phyloP scores from a whole-genome alignment of 495 filamentous ascomycete species.

The Parmelia sp. region DNA sequence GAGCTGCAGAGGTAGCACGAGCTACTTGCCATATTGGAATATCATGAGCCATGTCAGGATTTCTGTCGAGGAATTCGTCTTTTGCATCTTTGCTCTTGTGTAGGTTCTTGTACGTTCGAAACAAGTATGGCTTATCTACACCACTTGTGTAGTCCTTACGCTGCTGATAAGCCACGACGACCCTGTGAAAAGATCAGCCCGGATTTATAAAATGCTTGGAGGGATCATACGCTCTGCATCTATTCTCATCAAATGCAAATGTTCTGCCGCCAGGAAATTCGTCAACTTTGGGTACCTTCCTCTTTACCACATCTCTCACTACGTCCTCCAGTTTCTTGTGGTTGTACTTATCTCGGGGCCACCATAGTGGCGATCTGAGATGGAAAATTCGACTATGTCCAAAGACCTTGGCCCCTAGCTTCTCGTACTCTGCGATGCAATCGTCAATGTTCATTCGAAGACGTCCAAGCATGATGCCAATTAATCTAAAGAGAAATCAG shows the following conservation, averaged over 20 bases:
- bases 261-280: slow-evolving; percentile 23
- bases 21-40: slow-evolving; percentile 45
- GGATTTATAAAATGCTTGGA: background rate
- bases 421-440: too few relatives aligned
- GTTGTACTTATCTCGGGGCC: too few relatives aligned
- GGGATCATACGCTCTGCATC: slow-evolving; percentile 27
- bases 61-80: slow-evolving; percentile 16
- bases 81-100: background rate
- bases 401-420: too few relatives aligned
- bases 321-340: too few relatives aligned
- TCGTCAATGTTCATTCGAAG: too few relatives aligned
- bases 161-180: slow-evolving; percentile 19
- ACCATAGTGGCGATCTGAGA: too few relatives aligned
- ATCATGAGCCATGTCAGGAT: slow-evolving; percentile 19
- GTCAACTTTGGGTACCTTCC: background rate
- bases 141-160: slow-evolving; percentile 8
- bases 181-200: background rate
- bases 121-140: slow-evolving; percentile 19
- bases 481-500: too few relatives aligned
- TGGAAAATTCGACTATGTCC: too few relatives aligned
- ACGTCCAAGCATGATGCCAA: too few relatives aligned
- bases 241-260: slow-evolving; percentile 14
- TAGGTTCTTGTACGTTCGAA: slow-evolving; percentile 23
- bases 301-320: too few relatives aligned
- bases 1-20: slow-evolving; percentile 46